phyloP scores from a whole-genome alignment of 1,284 basidiomycete species.

The Termitomyces sp. region DNA sequence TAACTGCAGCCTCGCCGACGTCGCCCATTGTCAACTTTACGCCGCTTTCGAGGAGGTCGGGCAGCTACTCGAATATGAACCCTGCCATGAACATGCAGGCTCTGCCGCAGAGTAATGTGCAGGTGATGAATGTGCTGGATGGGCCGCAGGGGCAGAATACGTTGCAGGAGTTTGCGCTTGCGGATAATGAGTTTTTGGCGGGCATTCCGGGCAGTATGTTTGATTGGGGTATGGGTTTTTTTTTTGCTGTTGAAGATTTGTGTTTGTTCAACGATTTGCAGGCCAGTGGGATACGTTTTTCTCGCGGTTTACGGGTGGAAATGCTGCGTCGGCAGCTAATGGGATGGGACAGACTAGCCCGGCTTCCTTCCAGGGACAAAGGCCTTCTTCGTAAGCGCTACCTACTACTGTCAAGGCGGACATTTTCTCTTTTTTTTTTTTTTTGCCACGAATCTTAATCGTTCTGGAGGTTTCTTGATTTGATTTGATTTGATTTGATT shows the following conservation, averaged over 20 bases:
- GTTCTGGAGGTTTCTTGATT: neutral
- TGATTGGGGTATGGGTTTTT: constrained; percentile 69
- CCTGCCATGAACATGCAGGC: constrained; percentile 49
- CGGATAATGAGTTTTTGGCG: constrained; percentile 73
- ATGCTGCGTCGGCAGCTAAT: constrained; percentile 16
- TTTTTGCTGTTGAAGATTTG: no score
- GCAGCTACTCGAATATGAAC: constrained; percentile 52
- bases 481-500: neutral
- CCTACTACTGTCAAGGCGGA: neutral
- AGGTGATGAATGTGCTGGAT: constrained; percentile 72
- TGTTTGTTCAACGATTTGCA: no score
- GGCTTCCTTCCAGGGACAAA: constrained; percentile 15
- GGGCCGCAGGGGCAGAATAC: constrained; percentile 46
- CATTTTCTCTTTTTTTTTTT: neutral
- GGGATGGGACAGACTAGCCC: constrained; percentile 12
- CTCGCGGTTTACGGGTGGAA: constrained; percentile 27
- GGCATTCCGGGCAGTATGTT: constrained; percentile 83
- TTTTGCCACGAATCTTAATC: neutral
- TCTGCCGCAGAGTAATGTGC: constrained; percentile 48
- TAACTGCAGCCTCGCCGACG: constrained; percentile 16
- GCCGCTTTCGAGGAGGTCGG: constrained; percentile 35
- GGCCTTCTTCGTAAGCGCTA: constrained; percentile 7
- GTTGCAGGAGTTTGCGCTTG: constrained; percentile 57
- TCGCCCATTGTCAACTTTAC: constrained; percentile 50
- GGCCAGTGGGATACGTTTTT: constrained; percentile 80